Evolutionary conservation across 148 eudicot species (phyloP), one percentile per base, ranked within the genome.

Genomic region (Camellia granthamiana): DNA sequence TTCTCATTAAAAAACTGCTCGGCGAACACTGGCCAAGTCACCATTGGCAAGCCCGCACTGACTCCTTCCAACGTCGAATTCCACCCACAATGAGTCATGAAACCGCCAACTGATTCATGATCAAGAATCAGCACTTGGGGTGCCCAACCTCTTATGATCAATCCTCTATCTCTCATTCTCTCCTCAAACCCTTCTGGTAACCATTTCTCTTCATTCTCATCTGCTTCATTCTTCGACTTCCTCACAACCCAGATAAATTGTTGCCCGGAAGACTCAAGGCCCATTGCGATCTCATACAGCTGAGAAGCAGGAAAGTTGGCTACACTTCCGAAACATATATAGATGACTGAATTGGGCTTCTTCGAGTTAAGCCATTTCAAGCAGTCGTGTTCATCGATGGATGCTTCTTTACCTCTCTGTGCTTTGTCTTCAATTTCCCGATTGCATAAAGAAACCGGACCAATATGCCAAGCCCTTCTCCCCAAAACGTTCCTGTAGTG

Each of bases 211-310:
- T 58, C 71, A 0, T 6, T 66, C 54, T 3, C 56, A 12, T 60
- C 44, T 30, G 38, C 38, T 16, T 51, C 55, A 14, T 52, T 80
- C 66, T 2, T 59, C 18, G 14, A n/a, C 12, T 41, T 84, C 69
- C 87, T 82, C 42, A 90, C 89, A 0, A 85, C 97, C 97, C 94
- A 92, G 0, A 92, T 77, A 83, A 92, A 91, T 5, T 83, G 74
- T 68, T 83, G 86, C 21, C 77, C 86, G 0, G 89, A 87, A 6
- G 81, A 80, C 80, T 92, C 94, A 3, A 90, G 82, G n/a, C 85
- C 94, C 65, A 75, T 62, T 0, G 97, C 94, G 5, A 87, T 84
- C 72, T 92, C 92, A 3, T 78, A 67, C 59, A 90, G 51, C 46
- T 90, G 90, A 19, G 79, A 14, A 3, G 64, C 42, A 13, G 42